These are phyloP conservation scores for Eremothecium gossypii DNA, from an alignment of 1,139 yeast genomes.

Conservation along the genomic window DNA sequence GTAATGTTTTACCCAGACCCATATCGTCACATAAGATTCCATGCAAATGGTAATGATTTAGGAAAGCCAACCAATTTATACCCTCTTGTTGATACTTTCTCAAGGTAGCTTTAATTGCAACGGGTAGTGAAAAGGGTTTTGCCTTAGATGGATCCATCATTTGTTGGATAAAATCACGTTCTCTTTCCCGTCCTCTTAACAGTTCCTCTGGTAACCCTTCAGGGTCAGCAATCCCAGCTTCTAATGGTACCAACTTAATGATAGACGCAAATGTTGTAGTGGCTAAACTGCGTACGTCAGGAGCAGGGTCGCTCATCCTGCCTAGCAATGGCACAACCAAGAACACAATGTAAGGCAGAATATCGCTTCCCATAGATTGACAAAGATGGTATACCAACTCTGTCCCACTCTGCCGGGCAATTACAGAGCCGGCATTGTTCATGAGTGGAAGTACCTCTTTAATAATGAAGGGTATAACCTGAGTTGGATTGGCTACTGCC, in stretches of 20 bases:
- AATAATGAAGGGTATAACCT: conserved; percentile 74
- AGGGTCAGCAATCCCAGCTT: conserved; percentile 96
- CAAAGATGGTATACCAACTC: conserved; percentile 86
- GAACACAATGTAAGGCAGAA: conserved; percentile 90
- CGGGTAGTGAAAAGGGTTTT: conserved; percentile 80
- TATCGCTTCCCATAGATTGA: conserved; percentile 75
- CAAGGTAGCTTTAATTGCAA: conserved; percentile 83
- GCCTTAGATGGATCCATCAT: conserved; percentile 98
- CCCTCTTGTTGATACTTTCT: conserved; percentile 98
- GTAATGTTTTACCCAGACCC: conserved; percentile 97
- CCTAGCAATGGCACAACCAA: conserved; percentile 94
- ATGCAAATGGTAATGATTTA: conserved; percentile 89
- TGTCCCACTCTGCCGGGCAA: conserved; percentile 85
- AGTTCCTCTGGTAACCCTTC: conserved; percentile 81
- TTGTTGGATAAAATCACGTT: conserved; percentile 89
- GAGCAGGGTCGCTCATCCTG: conserved; percentile 93
- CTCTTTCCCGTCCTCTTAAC: conserved; percentile 82
- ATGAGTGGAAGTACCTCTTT: conserved; percentile 70
- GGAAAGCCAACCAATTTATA: conserved; percentile 93
- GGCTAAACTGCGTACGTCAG: conserved; percentile 80
- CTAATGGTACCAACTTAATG: conserved; percentile 90
- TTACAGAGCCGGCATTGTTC: conserved; percentile 66
- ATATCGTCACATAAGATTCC: conserved; percentile 98
- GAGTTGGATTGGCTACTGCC: conserved; percentile 63
- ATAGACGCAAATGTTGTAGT: conserved; percentile 96